These are phyloP conservation scores for Ceratocystis diversiconidia DNA, from an alignment of 2,329 filamentous ascomycete genomes.

Conservation along the genomic window DNA sequence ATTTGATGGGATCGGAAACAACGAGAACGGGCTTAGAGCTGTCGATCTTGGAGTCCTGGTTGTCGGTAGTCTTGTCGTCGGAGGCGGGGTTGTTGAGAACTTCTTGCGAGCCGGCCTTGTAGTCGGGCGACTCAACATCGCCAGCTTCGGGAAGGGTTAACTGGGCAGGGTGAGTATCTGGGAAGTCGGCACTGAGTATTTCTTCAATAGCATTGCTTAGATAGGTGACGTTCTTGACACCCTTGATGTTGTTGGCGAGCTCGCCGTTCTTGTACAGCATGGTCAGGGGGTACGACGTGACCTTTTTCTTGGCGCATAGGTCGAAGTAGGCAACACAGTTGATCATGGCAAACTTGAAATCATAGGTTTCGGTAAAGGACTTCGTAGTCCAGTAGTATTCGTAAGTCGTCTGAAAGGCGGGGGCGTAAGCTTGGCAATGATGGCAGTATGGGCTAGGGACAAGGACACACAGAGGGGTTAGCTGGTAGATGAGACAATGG, in stretches of 20 bases:
- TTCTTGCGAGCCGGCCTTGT: not conserved
- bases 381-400: conserved; percentile 89
- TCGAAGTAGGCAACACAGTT: conserved; percentile 78
- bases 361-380: conserved; percentile 65
- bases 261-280: conserved; percentile 68
- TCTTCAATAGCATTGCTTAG: conserved; percentile 62
- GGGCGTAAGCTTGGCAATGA: conserved; percentile 68
- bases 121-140: conserved; percentile 34
- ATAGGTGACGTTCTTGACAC: conserved; percentile 50
- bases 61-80: conserved; percentile 22
- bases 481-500: not conserved
- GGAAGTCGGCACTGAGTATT: conserved; percentile 60
- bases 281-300: conserved; percentile 63
- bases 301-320: conserved; percentile 53
- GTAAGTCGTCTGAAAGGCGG: conserved; percentile 80
- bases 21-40: conserved; percentile 9
- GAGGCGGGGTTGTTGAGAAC: conserved; percentile 20
- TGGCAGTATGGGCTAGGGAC: conserved; percentile 41
- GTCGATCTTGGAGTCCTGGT: conserved; percentile 20
- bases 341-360: conserved; percentile 73
- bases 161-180: conserved; percentile 59
- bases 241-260: conserved; percentile 46
- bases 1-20: conserved; percentile 17
- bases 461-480: conserved; percentile 20
- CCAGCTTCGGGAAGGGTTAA: conserved; percentile 59